A percentile compares a stretch with the other conserved stretches of the same genome.
Evolutionary conservation across 129 eudicot genomes (phyloP).

Genomic region (Escallonia herrerae): DNA sequence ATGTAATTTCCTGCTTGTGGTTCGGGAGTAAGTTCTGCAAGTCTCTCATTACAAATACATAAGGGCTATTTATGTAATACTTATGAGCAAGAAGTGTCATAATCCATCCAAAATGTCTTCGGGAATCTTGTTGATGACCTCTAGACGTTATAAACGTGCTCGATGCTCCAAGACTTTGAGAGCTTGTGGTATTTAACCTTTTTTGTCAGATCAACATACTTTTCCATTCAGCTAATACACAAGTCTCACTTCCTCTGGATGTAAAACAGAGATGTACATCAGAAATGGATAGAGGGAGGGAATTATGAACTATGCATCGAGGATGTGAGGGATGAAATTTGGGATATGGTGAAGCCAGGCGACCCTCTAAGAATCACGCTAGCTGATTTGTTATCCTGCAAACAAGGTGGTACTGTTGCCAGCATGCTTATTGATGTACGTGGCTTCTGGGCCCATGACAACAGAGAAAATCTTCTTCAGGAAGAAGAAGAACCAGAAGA

Average conservation of each 20-base stretch:
- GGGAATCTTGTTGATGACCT: background rate
- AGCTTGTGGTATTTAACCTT: background rate
- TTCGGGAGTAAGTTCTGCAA: slow-evolving; percentile 37
- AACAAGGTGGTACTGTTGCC: slow-evolving; percentile 96
- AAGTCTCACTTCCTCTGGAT: background rate
- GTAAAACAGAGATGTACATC: slow-evolving; percentile 81
- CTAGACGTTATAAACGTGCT: no score
- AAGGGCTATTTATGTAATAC: background rate
- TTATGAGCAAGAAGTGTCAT: background rate
- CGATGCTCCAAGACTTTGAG: background rate
- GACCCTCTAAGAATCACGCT: slow-evolving; percentile 74
- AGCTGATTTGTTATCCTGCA: slow-evolving; percentile 72
- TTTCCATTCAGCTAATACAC: background rate
- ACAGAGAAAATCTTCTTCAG: slow-evolving; percentile 89
- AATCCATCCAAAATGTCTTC: background rate
- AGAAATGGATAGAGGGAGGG: slow-evolving; percentile 98
- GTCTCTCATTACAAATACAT: slow-evolving; percentile 69
- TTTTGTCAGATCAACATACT: background rate
- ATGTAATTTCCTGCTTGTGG: slow-evolving; percentile 74
- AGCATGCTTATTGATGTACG: slow-evolving; percentile 98
- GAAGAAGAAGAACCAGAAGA: slow-evolving; percentile 99
- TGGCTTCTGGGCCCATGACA: slow-evolving; percentile 97
- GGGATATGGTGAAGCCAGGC: slow-evolving; percentile 98
- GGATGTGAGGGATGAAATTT: slow-evolving; percentile 93
- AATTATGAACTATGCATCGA: slow-evolving; percentile 87